These are phyloP conservation scores for Mycena rosella DNA, from an alignment of 768 basidiomycete species.

Conservation along the genomic window DNA sequence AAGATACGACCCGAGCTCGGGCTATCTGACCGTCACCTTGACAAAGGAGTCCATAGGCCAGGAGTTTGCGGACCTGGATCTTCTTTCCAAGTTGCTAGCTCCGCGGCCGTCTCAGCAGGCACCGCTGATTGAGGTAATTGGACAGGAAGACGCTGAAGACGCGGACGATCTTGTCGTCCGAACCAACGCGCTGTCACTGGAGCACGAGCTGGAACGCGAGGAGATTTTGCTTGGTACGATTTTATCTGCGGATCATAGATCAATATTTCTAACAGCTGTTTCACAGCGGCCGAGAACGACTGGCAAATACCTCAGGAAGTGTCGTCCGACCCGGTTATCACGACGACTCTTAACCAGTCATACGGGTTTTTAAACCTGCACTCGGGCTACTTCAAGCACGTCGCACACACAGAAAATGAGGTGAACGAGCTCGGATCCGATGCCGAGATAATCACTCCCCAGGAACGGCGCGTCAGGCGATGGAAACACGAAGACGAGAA, in stretches of 20 bases:
- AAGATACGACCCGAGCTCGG: slow-evolving; percentile 80
- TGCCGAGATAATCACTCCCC: slow-evolving; percentile 66
- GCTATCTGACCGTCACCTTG: slow-evolving; percentile 80
- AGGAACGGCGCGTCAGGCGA: slow-evolving; percentile 67
- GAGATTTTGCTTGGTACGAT: slow-evolving; percentile 69
- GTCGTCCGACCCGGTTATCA: slow-evolving; percentile 56
- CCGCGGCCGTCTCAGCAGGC: slow-evolving; percentile 61
- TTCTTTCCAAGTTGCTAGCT: slow-evolving; percentile 82
- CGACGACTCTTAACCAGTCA: slow-evolving; percentile 57
- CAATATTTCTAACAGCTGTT: neutral
- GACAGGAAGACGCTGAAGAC: slow-evolving; percentile 46
- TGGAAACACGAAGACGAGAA: slow-evolving; percentile 77
- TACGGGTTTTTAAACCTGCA: slow-evolving; percentile 87
- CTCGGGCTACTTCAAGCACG: slow-evolving; percentile 81
- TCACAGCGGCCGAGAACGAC: slow-evolving; percentile 78
- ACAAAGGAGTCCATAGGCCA: slow-evolving; percentile 77
- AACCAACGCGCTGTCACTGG: slow-evolving; percentile 63
- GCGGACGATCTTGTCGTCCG: slow-evolving; percentile 58
- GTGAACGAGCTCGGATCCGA: slow-evolving; percentile 82
- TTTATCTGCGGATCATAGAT: neutral
- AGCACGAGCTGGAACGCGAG: slow-evolving; percentile 67
- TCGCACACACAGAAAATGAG: slow-evolving; percentile 82
- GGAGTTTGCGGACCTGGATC: slow-evolving; percentile 81
- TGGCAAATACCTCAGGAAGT: slow-evolving; percentile 82
- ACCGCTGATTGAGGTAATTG: slow-evolving; percentile 71